phyloP scores from a whole-genome alignment of 2,329 filamentous ascomycete species.

The Colletotrichum horii region DNA sequence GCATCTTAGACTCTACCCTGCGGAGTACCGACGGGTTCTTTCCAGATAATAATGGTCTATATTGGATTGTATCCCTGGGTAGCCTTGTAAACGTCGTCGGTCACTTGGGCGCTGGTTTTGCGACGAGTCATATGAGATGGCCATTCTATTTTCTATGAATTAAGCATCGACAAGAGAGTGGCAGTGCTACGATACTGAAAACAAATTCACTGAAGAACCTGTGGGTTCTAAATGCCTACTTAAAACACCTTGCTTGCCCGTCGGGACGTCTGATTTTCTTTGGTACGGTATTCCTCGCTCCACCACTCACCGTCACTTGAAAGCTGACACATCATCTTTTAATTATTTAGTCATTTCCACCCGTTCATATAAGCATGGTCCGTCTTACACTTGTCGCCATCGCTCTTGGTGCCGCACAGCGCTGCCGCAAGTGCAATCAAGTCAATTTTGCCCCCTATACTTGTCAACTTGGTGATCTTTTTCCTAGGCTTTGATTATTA shows the following conservation, averaged over 20 bases:
- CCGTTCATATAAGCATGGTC: not conserved
- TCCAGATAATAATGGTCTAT: not conserved
- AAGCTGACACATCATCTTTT: not conserved
- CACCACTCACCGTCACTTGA: not conserved
- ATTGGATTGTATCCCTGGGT: not conserved
- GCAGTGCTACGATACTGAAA: not conserved
- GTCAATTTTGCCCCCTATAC: no score
- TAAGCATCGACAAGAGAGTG: not conserved
- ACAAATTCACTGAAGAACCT: not conserved
- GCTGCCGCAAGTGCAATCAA: no score
- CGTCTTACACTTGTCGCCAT: not conserved
- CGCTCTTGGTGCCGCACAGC: not conserved
- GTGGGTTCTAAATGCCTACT: not conserved
- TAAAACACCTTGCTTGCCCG: not conserved
- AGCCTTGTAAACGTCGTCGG: not conserved
- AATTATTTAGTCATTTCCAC: not conserved
- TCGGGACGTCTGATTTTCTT: not conserved
- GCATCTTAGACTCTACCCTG: not conserved
- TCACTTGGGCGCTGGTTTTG: not conserved
- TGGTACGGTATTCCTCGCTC: not conserved
- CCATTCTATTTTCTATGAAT: not conserved
- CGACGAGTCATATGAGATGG: not conserved
- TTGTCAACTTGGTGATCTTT: no score
- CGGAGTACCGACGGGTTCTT: not conserved
- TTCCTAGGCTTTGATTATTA: no score